Conservation (phyloP, 345 rosid species). For the Brassica napus region DNA sequence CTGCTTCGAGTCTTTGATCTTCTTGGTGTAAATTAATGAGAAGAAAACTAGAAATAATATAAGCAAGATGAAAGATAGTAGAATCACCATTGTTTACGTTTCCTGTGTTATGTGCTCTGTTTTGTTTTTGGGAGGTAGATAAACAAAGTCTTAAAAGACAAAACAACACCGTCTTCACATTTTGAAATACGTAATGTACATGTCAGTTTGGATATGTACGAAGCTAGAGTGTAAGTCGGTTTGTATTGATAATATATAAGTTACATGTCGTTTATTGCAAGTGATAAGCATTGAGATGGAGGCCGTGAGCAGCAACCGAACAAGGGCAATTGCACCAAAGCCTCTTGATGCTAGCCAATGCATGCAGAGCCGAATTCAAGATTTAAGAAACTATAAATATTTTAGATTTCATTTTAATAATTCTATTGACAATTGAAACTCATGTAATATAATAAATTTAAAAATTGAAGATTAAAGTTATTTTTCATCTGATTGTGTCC, state of each 20-base stretch:
- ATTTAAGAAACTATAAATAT: too few relatives aligned
- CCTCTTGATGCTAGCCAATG: neutral
- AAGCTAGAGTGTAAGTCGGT: neutral
- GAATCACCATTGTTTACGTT: neutral
- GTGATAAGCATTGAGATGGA: neutral
- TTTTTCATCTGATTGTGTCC: too few relatives aligned
- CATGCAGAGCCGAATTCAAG: too few relatives aligned
- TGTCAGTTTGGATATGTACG: neutral
- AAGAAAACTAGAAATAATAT: neutral
- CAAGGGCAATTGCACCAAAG: neutral
- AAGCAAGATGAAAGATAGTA: slow-evolving; percentile 16
- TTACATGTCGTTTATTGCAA: slow-evolving; percentile 1
- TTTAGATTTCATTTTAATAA: too few relatives aligned
- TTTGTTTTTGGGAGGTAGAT: neutral
- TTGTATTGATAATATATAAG: neutral
- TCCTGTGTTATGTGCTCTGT: slow-evolving; percentile 9
- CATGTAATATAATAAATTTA: too few relatives aligned
- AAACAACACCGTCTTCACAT: neutral
- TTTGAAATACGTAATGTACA: neutral
- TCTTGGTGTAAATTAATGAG: neutral
- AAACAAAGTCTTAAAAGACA: neutral
- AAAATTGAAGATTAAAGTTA: too few relatives aligned
- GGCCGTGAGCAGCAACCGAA: neutral
- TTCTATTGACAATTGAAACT: too few relatives aligned
- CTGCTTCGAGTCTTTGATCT: neutral